phyloP scores from a whole-genome alignment of 2,329 filamentous ascomycete species.

The Calcarisporium arbuscula region DNA sequence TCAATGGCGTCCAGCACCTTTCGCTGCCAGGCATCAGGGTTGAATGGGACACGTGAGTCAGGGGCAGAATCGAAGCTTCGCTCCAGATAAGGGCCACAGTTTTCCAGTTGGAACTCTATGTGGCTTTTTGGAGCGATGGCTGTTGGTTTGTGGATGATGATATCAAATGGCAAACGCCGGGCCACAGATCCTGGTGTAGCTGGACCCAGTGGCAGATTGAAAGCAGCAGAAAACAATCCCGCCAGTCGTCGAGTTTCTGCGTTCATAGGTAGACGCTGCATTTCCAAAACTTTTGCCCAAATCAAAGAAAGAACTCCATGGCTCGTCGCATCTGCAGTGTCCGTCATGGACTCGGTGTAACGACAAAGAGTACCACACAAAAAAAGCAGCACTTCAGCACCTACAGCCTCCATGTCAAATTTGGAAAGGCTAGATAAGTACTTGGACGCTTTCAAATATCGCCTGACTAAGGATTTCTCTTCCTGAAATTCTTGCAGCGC shows the following conservation, averaged over 20 bases:
- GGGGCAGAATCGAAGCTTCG: conserved; percentile 63
- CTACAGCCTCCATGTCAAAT: conserved; percentile 20
- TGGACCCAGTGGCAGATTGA: too few species aligned
- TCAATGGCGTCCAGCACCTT: conserved; percentile 69
- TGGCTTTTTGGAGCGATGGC: not conserved
- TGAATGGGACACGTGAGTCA: conserved; percentile 63
- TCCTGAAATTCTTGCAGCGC: conserved; percentile 36
- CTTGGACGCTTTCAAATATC: conserved; percentile 40
- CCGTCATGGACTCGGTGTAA: too few species aligned
- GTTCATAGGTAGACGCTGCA: too few species aligned
- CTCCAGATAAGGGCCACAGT: conserved; percentile 69
- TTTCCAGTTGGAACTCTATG: conserved; percentile 62
- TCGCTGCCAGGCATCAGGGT: conserved; percentile 72
- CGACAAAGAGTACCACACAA: too few species aligned
- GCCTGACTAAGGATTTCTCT: conserved; percentile 31
- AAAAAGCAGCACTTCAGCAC: conserved; percentile 26
- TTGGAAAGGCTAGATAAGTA: conserved; percentile 37
- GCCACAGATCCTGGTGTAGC: too few species aligned
- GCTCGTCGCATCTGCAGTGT: too few species aligned
- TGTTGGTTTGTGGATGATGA: not conserved
- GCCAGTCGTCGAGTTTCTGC: too few species aligned
- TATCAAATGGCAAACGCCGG: not conserved
- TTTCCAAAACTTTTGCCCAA: too few species aligned
- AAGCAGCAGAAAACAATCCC: too few species aligned
- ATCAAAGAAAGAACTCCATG: too few species aligned